Evolutionary conservation across 2,329 filamentous ascomycete genomes (phyloP), one percentile per base, ranked within the genome.

Genomic region (Daldinia sp.): DNA sequence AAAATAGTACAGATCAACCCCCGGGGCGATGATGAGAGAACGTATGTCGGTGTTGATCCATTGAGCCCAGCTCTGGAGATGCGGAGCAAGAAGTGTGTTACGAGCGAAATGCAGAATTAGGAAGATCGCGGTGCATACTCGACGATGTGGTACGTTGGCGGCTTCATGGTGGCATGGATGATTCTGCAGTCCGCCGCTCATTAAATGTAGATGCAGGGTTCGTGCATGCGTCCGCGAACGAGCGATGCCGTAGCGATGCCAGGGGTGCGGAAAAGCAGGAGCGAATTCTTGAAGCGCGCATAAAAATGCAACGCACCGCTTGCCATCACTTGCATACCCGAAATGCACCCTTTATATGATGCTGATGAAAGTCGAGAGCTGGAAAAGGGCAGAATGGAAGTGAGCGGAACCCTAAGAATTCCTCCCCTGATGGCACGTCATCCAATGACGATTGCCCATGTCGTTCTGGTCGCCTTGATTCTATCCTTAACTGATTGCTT

Each of bases 51-150:
- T 37, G 48, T 54, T 65, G 57, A 60, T 71, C 63, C 73, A 68
- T 60, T 65, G 74, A 77, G 74, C 75, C 46, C 75, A 75, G 75
- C 75, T 77, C 75, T 67, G 56, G 61, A 60, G 61, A 64, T 61
- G 70, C 64, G 68, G 42, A 61, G 67, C 61, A 60, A 60, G 35
- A 20, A 18, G 20, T 42, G 59, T 54, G 59, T 54, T 60, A 58
- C 42, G 35, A 65, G 54, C 39, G 50, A 48, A 55, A 63, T 44
- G 35, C 63, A 50, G 56, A 42, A 59, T 46, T 44, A 57, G 65
- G 65, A 53, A 67, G 69, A 69, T 69, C 39, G 57, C 53, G 48
- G 46, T 54, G 60, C 69, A 46, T 67, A 53, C 65, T 68, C 69
- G 63, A 61, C 28, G 56, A 59, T 53, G 54, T 71, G 65, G 62